Evolutionary conservation across 2,329 filamentous ascomycete genomes (phyloP).

Genomic region (Curvularia eragrostidis): DNA sequence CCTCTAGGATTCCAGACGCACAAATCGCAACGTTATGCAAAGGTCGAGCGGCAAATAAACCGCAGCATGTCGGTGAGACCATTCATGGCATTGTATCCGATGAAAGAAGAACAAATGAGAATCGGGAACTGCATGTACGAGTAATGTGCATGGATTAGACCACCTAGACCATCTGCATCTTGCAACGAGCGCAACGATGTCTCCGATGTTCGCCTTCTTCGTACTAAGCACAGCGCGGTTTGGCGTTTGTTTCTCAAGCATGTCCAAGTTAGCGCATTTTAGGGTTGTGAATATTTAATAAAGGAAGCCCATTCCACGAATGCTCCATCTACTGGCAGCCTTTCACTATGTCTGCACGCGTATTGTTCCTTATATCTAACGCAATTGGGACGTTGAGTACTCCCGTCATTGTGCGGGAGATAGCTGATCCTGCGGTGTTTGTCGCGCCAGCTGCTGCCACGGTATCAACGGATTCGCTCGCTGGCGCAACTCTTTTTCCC

Average conservation of each 20-base stretch:
- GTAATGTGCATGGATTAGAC: conserved; percentile 4
- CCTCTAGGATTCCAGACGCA: not conserved
- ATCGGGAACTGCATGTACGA: not conserved
- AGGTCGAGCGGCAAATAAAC: not conserved
- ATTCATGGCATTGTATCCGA: not conserved
- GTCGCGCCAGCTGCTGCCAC: conserved; percentile 19
- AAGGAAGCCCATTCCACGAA: not conserved
- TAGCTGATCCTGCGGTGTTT: not conserved
- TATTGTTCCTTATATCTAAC: conserved; percentile 7
- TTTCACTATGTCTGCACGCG: conserved; percentile 12
- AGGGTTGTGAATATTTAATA: not conserved
- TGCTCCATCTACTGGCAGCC: not conserved
- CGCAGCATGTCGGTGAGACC: not conserved
- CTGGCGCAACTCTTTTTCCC: conserved; percentile 17
- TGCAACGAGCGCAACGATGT: no score
- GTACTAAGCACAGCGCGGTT: not conserved
- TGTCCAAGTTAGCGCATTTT: not conserved
- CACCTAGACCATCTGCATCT: not conserved
- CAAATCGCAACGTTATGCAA: not conserved
- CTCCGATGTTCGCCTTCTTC: no score
- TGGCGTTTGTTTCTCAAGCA: not conserved
- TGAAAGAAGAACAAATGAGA: not conserved
- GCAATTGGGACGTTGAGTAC: conserved; percentile 10
- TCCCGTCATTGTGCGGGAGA: conserved; percentile 10
- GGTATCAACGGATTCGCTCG: conserved; percentile 15